Percentiles rank a stretch among this genome's conserved stretches.
Evolutionary conservation across 2,329 filamentous ascomycete species (phyloP).

Genomic region (Microdochium nivale): DNA sequence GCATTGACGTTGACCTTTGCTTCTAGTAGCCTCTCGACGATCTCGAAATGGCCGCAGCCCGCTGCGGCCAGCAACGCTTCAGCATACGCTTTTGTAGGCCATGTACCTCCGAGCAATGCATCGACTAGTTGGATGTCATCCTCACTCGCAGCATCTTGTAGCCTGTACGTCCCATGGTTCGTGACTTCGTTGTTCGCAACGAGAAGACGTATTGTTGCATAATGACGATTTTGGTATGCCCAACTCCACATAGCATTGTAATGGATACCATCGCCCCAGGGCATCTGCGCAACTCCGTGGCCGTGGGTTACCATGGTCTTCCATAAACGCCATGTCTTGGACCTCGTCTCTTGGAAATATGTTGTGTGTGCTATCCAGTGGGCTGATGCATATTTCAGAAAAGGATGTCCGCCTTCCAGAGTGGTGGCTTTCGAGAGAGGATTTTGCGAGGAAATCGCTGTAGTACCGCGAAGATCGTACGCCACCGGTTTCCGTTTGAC

Average conservation of each 20-base stretch:
- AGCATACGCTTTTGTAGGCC: too few species aligned
- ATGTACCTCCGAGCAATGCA: too few species aligned
- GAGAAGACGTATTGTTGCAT: background rate
- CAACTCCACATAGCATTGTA: background rate
- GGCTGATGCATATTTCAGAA: slow-evolving; percentile 6
- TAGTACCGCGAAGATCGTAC: background rate
- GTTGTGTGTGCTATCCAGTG: slow-evolving; percentile 7
- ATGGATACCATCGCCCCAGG: background rate
- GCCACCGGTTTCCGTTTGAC: background rate
- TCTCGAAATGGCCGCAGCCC: too few species aligned
- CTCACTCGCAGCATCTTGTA: too few species aligned
- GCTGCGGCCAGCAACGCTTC: too few species aligned
- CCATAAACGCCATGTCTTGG: slow-evolving; percentile 4
- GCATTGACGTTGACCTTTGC: too few species aligned
- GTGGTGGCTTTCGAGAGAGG: background rate
- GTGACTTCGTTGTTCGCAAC: background rate
- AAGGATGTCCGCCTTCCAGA: slow-evolving; percentile 1
- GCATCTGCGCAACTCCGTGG: background rate
- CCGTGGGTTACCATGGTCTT: slow-evolving; percentile 1
- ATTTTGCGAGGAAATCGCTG: background rate
- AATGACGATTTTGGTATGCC: background rate
- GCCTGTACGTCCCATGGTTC: background rate
- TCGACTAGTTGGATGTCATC: too few species aligned
- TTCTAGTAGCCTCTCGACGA: too few species aligned
- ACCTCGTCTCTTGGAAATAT: slow-evolving; percentile 1